Base-by-base conservation (phyloP, 805 yeast genomes). In the Cyberlindnera japonica region DNA sequence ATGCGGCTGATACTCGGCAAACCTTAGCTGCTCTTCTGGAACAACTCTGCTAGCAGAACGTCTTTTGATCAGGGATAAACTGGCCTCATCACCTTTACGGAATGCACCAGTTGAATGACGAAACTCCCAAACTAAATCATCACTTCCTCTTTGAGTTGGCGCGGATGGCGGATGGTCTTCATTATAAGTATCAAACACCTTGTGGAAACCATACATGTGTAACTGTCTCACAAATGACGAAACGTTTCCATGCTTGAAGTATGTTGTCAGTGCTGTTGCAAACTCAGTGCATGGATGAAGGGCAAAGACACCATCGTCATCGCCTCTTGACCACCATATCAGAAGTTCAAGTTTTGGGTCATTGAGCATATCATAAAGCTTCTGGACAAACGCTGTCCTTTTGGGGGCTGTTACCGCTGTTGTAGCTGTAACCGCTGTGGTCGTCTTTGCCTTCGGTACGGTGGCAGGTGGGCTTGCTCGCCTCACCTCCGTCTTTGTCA, bases 141-240 rank as follows among this genome's bases (percentile, higher is more conserved):
- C 59, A n/a, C 46, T 43, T 18, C 40, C 43, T 26, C 41, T 29
- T 32, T 35, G 27, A 15, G 38, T 14, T 20, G 44, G 15, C n/a
- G 41, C 33, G 8, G 23, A 15, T 13, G 36, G 28, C 11, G 37
- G 27, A 7, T 43, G 41, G n/a, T 43, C 41, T 14, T 50, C 51
- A 32, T 37, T 47, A 20, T 44, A 50, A 2, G 49, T 33, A 45
- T 55, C 62, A 39, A 56, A 51, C 66, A 75, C 81, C 64, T 90
- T 89, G 62, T 90, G 96, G 67, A 90, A 89, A 1, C 96, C 96
- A 60, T 89, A 89, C 97, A 90, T 91, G 67, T 91, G 95, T 33
- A 90, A 68, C 63, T 91, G 97, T 34, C 97, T 77, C 25, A 91
- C 96, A 67, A 91, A 91, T 45, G 91, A 81, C 18, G 95, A 88